A percentile compares a stretch with the other conserved stretches of the same genome.
Conservation (phyloP, 2,329 filamentous ascomycete genomes). For the Colletotrichum kahawae region DNA sequence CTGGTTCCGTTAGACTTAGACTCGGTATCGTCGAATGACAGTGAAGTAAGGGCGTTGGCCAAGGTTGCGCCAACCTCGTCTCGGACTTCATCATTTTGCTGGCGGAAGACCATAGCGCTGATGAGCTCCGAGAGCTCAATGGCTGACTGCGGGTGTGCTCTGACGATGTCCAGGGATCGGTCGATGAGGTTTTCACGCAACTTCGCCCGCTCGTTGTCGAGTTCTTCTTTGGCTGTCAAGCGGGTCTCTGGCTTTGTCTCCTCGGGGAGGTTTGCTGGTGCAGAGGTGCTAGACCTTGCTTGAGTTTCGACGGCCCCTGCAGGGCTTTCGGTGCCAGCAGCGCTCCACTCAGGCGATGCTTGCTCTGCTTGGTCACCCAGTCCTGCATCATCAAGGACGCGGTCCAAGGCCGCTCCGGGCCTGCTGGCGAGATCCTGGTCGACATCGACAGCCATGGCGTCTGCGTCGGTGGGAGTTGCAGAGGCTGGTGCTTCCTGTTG, state of each 20-base stretch:
- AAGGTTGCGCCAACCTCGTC: conserved; percentile 83
- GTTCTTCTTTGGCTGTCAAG: conserved; percentile 71
- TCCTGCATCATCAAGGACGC: conserved; percentile 26
- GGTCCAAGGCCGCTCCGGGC: conserved; percentile 24
- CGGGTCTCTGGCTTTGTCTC: conserved; percentile 25
- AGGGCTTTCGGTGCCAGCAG: conserved; percentile 21
- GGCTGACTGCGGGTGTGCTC: conserved; percentile 84
- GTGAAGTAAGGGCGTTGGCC: conserved; percentile 80
- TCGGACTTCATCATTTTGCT: conserved; percentile 59
- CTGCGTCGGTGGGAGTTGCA: conserved; percentile 16
- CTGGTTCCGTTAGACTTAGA: conserved; percentile 67
- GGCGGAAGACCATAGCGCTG: conserved; percentile 69
- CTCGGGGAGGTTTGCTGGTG: conserved; percentile 26
- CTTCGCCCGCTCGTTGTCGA: conserved; percentile 76
- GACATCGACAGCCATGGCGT: conserved; percentile 38
- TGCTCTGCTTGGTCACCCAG: conserved; percentile 26
- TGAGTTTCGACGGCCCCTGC: background rate
- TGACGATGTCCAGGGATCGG: conserved; percentile 86
- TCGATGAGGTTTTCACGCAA: conserved; percentile 83
- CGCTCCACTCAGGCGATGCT: conserved; percentile 29
- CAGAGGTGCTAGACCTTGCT: conserved; percentile 13
- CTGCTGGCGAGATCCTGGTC: conserved; percentile 23
- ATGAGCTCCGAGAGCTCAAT: conserved; percentile 93
- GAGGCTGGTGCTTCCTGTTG: conserved; percentile 26
- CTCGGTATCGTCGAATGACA: conserved; percentile 64